Evolutionary conservation across 1,284 basidiomycete species (phyloP).

Genomic region (Phylloporus sp.): DNA sequence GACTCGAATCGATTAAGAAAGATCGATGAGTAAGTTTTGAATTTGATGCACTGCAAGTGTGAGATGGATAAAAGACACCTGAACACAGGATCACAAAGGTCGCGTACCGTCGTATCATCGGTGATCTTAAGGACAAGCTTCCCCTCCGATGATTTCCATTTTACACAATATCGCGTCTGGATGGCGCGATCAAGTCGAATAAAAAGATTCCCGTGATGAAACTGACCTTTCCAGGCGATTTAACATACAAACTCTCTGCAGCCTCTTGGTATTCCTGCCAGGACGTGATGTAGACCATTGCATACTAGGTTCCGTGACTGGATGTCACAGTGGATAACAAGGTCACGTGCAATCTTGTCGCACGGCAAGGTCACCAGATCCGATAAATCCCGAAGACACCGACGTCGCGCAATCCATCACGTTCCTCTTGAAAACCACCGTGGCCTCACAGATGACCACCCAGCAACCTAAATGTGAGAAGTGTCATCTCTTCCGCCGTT

Average conservation of each 20-base stretch:
- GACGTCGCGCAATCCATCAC: background rate
- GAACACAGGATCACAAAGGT: background rate
- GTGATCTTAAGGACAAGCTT: slow-evolving; percentile 91
- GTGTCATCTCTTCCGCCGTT: background rate
- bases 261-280: slow-evolving; percentile 89
- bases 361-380: background rate
- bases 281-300: slow-evolving; percentile 75
- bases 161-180: slow-evolving; percentile 86
- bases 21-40: slow-evolving; percentile 91
- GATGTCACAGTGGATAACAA: slow-evolving; percentile 16
- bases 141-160: slow-evolving; percentile 83
- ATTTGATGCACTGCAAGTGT: slow-evolving; percentile 81
- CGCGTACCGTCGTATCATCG: slow-evolving; percentile 80
- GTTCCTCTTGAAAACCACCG: slow-evolving; percentile 7
- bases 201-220: background rate
- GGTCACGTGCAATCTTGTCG: slow-evolving; percentile 25
- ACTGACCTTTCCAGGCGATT: slow-evolving; percentile 76
- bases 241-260: slow-evolving; percentile 79
- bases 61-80: background rate
- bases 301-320: slow-evolving; percentile 17
- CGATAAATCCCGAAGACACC: background rate
- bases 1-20: slow-evolving; percentile 95
- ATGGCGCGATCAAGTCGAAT: slow-evolving; percentile 6
- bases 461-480: slow-evolving; percentile 51
- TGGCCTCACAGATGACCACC: slow-evolving; percentile 36